Conservation (phyloP, 139 green algal species). For the Haematococcus lacustris region DNA sequence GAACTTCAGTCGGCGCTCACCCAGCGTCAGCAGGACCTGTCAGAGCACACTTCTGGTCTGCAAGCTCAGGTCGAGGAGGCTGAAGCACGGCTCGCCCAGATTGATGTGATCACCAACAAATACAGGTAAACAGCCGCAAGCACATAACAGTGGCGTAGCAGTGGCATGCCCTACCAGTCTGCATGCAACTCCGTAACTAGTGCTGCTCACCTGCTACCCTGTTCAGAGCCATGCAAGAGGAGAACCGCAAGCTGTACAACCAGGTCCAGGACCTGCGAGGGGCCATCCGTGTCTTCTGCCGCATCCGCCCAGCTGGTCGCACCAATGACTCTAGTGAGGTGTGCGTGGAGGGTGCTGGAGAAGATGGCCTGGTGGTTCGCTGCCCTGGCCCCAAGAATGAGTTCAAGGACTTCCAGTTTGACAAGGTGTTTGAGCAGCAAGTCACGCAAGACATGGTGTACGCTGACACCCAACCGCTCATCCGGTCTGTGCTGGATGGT, state of each 20-base stretch:
- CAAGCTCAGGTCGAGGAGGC: background rate
- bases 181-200: no score
- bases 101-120: background rate
- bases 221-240: conserved; percentile 43
- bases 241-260: conserved; percentile 85
- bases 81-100: background rate
- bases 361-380: no score
- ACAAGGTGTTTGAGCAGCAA: conserved; percentile 69
- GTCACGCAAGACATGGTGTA: conserved; percentile 76
- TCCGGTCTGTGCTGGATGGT: conserved; percentile 86
- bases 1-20: conserved; percentile 10
- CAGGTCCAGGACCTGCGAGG: conserved; percentile 79
- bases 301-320: conserved; percentile 57
- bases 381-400: no score
- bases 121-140: no score
- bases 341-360: no score
- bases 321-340: conserved; percentile 51
- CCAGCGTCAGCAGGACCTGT: conserved; percentile 9
- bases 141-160: no score
- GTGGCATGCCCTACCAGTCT: no score
- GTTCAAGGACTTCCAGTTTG: conserved; percentile 72
- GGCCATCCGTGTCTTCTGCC: conserved; percentile 83
- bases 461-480: conserved; percentile 74
- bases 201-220: background rate
- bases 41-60: conserved; percentile 24